Evolutionary conservation across 805 yeast genomes (phyloP).

Genomic region (Metschnikowia lochheadii): DNA sequence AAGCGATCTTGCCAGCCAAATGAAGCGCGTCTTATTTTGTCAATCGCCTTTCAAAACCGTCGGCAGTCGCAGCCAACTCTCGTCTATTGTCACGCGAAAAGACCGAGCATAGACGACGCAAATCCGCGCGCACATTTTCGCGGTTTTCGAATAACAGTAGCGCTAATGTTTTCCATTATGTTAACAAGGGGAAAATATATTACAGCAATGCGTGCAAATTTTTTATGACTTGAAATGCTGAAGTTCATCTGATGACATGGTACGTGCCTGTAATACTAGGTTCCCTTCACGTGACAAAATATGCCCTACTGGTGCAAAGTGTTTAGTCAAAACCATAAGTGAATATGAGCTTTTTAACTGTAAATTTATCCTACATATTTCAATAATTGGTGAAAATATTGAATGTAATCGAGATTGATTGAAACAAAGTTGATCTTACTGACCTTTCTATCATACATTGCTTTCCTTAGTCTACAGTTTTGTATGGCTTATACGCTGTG

Average conservation of each 20-base stretch:
- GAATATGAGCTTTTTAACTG: background rate
- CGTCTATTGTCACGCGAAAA: background rate
- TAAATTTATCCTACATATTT: background rate
- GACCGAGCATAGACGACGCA: background rate
- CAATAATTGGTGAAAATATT: background rate
- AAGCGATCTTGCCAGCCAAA: background rate
- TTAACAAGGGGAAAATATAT: no score
- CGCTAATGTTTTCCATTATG: background rate
- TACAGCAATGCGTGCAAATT: no score
- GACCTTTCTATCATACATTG: no score
- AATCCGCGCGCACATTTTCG: background rate
- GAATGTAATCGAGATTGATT: background rate
- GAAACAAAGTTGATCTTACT: background rate
- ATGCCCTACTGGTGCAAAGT: background rate
- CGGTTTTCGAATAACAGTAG: background rate
- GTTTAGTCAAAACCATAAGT: background rate
- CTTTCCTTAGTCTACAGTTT: no score
- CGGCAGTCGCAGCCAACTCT: background rate
- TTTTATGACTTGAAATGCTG: no score
- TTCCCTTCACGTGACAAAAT: background rate
- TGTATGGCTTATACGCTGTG: no score
- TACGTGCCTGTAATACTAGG: background rate
- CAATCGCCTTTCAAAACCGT: background rate
- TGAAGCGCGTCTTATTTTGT: background rate
- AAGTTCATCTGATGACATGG: background rate